A percentile compares a stretch with the other conserved stretches of the same genome.
Conservation (phyloP, 345 rosid genomes). For the Geranium brycei region DNA sequence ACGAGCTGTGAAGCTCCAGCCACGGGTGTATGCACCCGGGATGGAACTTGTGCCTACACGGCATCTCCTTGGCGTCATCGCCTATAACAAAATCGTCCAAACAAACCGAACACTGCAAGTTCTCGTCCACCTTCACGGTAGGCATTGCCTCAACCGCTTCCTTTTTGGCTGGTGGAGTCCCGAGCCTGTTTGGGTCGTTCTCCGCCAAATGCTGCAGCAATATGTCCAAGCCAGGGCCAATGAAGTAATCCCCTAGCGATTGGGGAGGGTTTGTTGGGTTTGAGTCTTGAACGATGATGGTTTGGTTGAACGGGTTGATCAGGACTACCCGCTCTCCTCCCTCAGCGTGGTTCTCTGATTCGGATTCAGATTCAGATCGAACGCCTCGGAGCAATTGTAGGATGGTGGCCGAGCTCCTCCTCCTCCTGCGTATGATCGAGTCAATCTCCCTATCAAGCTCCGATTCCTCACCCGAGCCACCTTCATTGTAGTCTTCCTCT, state of each 20-base stretch:
- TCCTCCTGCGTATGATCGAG: constrained; percentile 40
- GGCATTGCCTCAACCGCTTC: constrained; percentile 60
- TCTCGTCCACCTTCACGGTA: constrained; percentile 32
- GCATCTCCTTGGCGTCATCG: constrained; percentile 62
- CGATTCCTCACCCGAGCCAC: constrained; percentile 33
- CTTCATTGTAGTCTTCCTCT: constrained; percentile 35
- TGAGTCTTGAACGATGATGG: constrained; percentile 42
- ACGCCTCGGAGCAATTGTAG: constrained; percentile 71
- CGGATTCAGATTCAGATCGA: constrained; percentile 65
- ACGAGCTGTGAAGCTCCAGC: constrained; percentile 89
- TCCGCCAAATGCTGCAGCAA: constrained; percentile 74
- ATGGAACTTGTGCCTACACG: constrained; percentile 84
- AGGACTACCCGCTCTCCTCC: constrained; percentile 36
- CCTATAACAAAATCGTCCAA: constrained; percentile 73
- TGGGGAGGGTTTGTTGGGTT: constrained; percentile 32
- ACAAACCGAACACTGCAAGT: constrained; percentile 63
- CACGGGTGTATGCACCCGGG: constrained; percentile 62
- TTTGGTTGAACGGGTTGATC: constrained; percentile 53
- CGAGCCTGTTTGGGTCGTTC: constrained; percentile 57
- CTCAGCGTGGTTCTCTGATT: constrained; percentile 36
- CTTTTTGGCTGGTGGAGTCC: constrained; percentile 75
- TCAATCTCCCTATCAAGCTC: constrained; percentile 60
- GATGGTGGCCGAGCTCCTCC: constrained; percentile 61
- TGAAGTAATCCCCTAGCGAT: constrained; percentile 64
- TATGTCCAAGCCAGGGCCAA: constrained; percentile 68